Percentiles rank a stretch among this genome's conserved stretches.
Conservation (phyloP, 1,139 yeast species). For the Protomyces lactucae-debilis region DNA sequence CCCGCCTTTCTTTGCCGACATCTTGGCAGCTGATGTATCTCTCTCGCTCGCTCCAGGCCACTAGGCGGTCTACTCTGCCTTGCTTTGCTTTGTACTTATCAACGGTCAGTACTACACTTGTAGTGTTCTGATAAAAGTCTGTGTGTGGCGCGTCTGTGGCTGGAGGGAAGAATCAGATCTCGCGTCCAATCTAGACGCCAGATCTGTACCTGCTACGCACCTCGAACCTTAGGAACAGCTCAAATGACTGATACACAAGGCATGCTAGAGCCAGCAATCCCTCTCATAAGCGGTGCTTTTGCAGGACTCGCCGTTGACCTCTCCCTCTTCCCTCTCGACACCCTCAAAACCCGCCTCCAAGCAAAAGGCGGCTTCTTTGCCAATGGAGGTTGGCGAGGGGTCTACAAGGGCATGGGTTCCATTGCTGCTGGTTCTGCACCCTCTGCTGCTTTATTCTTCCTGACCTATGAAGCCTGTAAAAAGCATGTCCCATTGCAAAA, state of each 20-base stretch:
- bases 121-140: too few relatives aligned
- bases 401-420: constrained; percentile 87
- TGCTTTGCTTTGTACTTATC: too few relatives aligned
- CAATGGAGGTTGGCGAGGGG: constrained; percentile 90
- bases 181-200: not conserved
- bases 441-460: constrained; percentile 71
- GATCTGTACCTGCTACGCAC: not conserved
- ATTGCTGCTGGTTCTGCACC: constrained; percentile 96
- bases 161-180: not conserved
- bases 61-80: too few relatives aligned
- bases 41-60: too few relatives aligned
- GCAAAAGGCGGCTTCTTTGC: constrained; percentile 90
- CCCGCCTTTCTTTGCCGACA: not conserved
- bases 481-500: not conserved
- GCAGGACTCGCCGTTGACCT: constrained; percentile 96
- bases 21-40: not conserved
- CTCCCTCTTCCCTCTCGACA: constrained; percentile 93
- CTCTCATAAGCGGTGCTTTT: constrained; percentile 58
- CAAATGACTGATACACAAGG: not conserved
- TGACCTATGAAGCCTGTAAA: constrained; percentile 65
- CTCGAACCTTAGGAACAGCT: not conserved
- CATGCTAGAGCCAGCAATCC: constrained; percentile 9
- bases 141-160: not conserved
- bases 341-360: constrained; percentile 86
- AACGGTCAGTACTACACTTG: too few relatives aligned